Evolutionary conservation across 352 stramenopile genomes (phyloP).

Genomic region (Globisporangium rhizosaccharum): DNA sequence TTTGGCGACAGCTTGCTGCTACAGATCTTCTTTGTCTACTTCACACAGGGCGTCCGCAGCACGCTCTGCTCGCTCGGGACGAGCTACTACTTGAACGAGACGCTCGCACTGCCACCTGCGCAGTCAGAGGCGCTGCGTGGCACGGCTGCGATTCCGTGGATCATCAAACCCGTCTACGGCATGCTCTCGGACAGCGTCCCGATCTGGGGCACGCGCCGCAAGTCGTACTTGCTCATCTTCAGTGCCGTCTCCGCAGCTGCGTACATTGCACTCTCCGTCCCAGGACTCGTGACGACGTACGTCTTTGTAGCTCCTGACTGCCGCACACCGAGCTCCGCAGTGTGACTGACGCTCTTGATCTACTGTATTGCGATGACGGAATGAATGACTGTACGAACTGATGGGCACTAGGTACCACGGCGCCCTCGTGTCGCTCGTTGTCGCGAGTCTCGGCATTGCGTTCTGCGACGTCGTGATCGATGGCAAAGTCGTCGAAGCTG

Average conservation of each 20-base stretch:
- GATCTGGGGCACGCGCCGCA: conserved; percentile 67
- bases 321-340: too few relatives aligned
- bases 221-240: conserved; percentile 77
- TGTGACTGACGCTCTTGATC: background rate
- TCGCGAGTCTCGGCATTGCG: conserved; percentile 74
- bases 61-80: conserved; percentile 72
- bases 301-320: conserved; percentile 3
- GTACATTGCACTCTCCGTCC: conserved; percentile 57
- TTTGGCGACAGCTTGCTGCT: conserved; percentile 64
- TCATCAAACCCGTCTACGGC: conserved; percentile 77
- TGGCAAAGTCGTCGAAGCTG: conserved; percentile 68
- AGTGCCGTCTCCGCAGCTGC: conserved; percentile 48
- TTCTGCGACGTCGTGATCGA: conserved; percentile 83
- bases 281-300: conserved; percentile 47
- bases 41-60: conserved; percentile 70
- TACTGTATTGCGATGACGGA: too few relatives aligned
- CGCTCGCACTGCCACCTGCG: conserved; percentile 50
- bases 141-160: conserved; percentile 72
- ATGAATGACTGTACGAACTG: too few relatives aligned
- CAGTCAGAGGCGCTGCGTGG: conserved; percentile 62
- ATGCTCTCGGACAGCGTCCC: conserved; percentile 75
- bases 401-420: conserved; percentile 27
- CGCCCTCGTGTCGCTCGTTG: conserved; percentile 50
- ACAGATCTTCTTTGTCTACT: conserved; percentile 85
- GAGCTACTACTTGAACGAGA: conserved; percentile 80